These are phyloP conservation scores for Diversispora epigaea DNA, from an alignment of 192 early-diverging fungal species.

Conservation along the genomic window DNA sequence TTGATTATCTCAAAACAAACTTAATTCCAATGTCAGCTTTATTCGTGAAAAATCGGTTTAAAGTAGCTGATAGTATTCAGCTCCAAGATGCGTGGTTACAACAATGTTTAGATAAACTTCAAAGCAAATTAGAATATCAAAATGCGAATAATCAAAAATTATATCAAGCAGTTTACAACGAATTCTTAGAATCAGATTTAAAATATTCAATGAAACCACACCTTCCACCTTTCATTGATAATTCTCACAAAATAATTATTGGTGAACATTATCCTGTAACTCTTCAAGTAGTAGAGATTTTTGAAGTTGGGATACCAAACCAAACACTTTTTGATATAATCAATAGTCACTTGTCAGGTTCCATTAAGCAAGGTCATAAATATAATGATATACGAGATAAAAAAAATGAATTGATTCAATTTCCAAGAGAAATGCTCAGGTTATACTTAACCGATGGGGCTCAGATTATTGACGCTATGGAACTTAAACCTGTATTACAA, in stretches of 20 bases:
- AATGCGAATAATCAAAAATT: neutral
- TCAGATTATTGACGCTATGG: conserved; percentile 5
- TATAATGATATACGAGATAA: conserved; percentile 12
- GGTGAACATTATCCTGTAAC: neutral
- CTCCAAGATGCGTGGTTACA: neutral
- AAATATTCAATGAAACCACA: neutral
- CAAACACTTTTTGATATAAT: conserved; percentile 8
- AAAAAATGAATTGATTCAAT: neutral
- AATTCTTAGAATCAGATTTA: neutral
- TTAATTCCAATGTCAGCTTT: neutral
- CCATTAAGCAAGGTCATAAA: conserved; percentile 8
- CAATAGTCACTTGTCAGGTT: neutral
- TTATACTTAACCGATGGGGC: conserved; percentile 1
- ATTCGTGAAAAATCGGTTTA: neutral
- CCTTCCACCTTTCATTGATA: neutral
- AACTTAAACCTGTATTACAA: neutral
- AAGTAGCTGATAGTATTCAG: neutral
- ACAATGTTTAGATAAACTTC: neutral
- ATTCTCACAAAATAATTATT: neutral
- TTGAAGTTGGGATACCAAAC: neutral
- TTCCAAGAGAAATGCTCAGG: conserved; percentile 1
- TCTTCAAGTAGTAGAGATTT: conserved; percentile 7
- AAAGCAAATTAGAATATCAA: neutral
- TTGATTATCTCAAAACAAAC: no score
- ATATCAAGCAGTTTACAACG: conserved; percentile 3